Conservation (phyloP, 345 rosid genomes). For the Noccaea bulbosa region DNA sequence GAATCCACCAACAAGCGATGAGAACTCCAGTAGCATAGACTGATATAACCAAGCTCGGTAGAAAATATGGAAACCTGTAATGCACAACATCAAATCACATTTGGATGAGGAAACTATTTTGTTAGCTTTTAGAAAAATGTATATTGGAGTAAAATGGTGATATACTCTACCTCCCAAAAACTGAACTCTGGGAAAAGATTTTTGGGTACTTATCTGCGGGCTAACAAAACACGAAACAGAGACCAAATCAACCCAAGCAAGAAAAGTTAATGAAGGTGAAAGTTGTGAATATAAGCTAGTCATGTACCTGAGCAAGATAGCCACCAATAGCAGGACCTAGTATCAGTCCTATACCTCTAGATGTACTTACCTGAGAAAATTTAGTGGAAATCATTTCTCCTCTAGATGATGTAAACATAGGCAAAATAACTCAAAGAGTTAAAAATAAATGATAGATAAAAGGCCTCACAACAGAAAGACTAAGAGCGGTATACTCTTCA, state of each 20-base stretch:
- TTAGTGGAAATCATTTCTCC: background rate
- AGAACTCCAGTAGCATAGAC: slow-evolving; percentile 54
- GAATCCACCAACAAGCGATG: slow-evolving; percentile 56
- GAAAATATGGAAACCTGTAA: slow-evolving; percentile 78
- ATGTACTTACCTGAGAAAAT: slow-evolving; percentile 62
- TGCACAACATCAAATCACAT: slow-evolving; percentile 7
- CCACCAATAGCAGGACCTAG: slow-evolving; percentile 91
- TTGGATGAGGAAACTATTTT: background rate
- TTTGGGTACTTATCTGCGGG: slow-evolving; percentile 73
- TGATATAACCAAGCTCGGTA: slow-evolving; percentile 77
- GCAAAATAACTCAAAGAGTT: background rate
- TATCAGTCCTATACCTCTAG: slow-evolving; percentile 79
- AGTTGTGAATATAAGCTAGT: background rate
- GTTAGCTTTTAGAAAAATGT: background rate
- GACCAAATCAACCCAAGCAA: slow-evolving; percentile 7
- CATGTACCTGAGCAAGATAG: slow-evolving; percentile 71
- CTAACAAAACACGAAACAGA: slow-evolving; percentile 44
- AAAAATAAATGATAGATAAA: background rate
- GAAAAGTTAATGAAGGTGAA: background rate
- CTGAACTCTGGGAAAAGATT: slow-evolving; percentile 54
- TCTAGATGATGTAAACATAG: slow-evolving; percentile 6
- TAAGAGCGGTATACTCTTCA: slow-evolving; percentile 67
- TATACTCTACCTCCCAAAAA: slow-evolving; percentile 63
- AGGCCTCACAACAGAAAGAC: slow-evolving; percentile 70
- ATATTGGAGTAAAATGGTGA: background rate